Percentiles rank a stretch among this genome's conserved stretches.
Evolutionary conservation across 352 stramenopile genomes (phyloP).

Genomic region (Globisporangium apiculatum): DNA sequence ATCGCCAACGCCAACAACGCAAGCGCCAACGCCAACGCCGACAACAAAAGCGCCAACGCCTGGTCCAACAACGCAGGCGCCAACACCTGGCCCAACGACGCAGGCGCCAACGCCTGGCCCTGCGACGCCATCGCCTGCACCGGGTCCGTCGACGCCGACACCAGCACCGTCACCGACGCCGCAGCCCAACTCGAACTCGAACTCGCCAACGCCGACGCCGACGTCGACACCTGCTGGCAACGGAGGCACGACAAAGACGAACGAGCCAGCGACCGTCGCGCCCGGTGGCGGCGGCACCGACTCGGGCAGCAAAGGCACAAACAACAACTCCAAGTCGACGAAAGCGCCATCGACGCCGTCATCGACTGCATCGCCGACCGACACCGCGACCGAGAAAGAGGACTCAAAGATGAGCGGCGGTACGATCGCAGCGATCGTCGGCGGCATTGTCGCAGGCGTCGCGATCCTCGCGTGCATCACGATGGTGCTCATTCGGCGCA

Average conservation of each 20-base stretch:
- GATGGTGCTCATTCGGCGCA: conserved; percentile 47
- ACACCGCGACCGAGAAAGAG: conserved; percentile 5
- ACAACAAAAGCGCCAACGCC: not conserved
- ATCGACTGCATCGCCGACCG: not conserved
- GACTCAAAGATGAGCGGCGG: conserved; percentile 59
- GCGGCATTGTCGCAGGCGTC: conserved; percentile 52
- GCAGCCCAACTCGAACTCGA: not conserved
- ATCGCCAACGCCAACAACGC: not conserved
- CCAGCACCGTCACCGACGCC: not conserved
- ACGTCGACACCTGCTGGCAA: not conserved
- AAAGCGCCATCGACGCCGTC: conserved; percentile 4
- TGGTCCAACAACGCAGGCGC: not conserved
- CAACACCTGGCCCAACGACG: conserved; percentile 11
- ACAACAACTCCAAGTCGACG: conserved; percentile 3
- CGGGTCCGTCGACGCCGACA: conserved; percentile 2
- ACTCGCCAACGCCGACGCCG: conserved; percentile 4
- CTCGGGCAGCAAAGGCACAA: not conserved
- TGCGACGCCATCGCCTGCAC: conserved; percentile 7
- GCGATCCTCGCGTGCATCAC: conserved; percentile 49
- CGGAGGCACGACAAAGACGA: not conserved
- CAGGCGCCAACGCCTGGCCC: conserved; percentile 14
- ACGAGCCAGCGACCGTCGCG: conserved; percentile 1
- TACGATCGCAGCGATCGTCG: conserved; percentile 61
- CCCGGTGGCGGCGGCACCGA: conserved; percentile 1
- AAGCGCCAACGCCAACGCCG: conserved; percentile 16